A percentile compares a stretch with the other conserved stretches of the same genome.
Conservation (phyloP, 345 rosid species). For the Sonneratia caseolaris region DNA sequence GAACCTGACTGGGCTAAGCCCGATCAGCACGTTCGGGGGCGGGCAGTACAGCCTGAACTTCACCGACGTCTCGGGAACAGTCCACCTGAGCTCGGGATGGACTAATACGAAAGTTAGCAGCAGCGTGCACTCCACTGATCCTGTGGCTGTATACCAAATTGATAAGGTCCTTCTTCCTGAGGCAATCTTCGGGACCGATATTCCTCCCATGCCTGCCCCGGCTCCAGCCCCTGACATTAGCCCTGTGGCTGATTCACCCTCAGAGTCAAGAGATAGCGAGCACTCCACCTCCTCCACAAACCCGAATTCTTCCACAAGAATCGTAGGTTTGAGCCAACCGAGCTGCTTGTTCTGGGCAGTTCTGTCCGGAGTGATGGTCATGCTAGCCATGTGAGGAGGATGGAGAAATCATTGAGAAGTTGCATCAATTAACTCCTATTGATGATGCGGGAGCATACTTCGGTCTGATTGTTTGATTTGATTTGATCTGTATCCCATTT, state of each 20-base stretch:
- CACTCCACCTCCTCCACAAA: constrained; percentile 30
- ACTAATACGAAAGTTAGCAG: constrained; percentile 67
- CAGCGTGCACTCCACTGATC: constrained; percentile 75
- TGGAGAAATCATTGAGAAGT: not conserved
- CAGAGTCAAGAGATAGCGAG: constrained; percentile 10
- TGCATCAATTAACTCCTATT: not conserved
- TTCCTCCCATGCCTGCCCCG: constrained; percentile 82
- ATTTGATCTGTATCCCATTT: constrained; percentile 5
- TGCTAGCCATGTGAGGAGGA: constrained; percentile 4
- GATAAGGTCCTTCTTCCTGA: constrained; percentile 80
- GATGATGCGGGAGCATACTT: not conserved
- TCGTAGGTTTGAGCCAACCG: constrained; percentile 20
- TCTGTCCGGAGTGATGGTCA: constrained; percentile 11
- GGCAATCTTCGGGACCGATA: constrained; percentile 85
- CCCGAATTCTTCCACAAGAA: constrained; percentile 29
- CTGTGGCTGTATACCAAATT: constrained; percentile 82
- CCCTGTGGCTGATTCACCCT: constrained; percentile 60
- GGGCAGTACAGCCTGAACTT: constrained; percentile 55
- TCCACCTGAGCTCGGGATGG: constrained; percentile 66
- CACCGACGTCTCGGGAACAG: constrained; percentile 63
- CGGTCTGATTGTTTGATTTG: not conserved
- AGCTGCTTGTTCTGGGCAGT: constrained; percentile 29
- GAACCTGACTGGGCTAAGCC: constrained; percentile 60
- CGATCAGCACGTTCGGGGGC: constrained; percentile 72
- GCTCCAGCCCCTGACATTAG: constrained; percentile 71